These are phyloP conservation scores for Chaetomium sp. DNA, from an alignment of 2,329 filamentous ascomycete species.

Conservation along the genomic window DNA sequence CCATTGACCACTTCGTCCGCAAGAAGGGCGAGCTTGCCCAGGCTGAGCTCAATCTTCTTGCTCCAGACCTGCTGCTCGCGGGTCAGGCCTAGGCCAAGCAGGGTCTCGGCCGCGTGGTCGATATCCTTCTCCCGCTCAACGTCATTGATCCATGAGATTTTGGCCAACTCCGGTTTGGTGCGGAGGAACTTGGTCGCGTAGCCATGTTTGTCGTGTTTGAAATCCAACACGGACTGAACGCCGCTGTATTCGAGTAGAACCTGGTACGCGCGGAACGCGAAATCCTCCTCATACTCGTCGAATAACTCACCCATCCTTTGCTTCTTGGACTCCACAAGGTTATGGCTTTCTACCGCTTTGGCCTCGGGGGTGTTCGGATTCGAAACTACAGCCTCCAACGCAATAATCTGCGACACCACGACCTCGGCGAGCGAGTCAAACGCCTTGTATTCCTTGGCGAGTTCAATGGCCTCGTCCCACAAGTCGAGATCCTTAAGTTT, in stretches of 20 bases:
- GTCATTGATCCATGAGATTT: slow-evolving; percentile 93
- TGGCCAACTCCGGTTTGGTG: slow-evolving; percentile 62
- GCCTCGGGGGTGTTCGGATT: slow-evolving; percentile 31
- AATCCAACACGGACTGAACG: slow-evolving; percentile 62
- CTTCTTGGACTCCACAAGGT: slow-evolving; percentile 40
- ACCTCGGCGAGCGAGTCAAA: slow-evolving; percentile 51
- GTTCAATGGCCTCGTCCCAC: slow-evolving; percentile 51
- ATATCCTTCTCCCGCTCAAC: slow-evolving; percentile 71
- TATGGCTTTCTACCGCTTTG: slow-evolving; percentile 34
- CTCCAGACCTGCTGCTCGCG: slow-evolving; percentile 80
- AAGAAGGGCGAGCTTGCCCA: slow-evolving; percentile 75
- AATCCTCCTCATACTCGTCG: slow-evolving; percentile 56
- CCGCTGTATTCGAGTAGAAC: slow-evolving; percentile 64
- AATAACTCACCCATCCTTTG: slow-evolving; percentile 49
- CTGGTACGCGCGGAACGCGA: slow-evolving; percentile 73
- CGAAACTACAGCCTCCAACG: slow-evolving; percentile 31
- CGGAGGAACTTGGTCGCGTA: slow-evolving; percentile 75
- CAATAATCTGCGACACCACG: slow-evolving; percentile 47
- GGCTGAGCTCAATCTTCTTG: slow-evolving; percentile 85
- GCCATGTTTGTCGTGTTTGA: slow-evolving; percentile 59
- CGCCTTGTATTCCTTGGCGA: slow-evolving; percentile 53
- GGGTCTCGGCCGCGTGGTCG: slow-evolving; percentile 61
- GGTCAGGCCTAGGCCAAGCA: slow-evolving; percentile 62
- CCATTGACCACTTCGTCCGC: slow-evolving; percentile 43
- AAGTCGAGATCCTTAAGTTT: slow-evolving; percentile 48